These are phyloP conservation scores for Solanum lignicaule DNA, from an alignment of 257 asterid genomes.

Conservation along the genomic window DNA sequence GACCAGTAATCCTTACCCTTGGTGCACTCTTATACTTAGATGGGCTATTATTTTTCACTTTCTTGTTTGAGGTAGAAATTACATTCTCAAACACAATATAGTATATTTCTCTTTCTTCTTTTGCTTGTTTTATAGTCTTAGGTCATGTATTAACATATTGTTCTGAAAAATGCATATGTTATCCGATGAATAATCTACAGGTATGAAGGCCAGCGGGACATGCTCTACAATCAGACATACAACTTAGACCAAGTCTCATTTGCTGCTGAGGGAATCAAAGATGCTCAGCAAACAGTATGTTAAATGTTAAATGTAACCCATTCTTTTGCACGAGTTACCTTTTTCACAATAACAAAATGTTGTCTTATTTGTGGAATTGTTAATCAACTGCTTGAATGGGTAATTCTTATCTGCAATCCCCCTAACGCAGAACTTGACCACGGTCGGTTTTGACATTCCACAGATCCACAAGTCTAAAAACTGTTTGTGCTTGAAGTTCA, in stretches of 20 bases:
- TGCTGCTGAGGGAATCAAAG: slow-evolving; percentile 95
- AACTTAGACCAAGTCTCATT: slow-evolving; percentile 91
- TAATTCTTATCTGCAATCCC: background rate
- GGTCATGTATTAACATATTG: background rate
- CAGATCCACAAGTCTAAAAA: background rate
- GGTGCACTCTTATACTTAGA: background rate
- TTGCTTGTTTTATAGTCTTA: background rate
- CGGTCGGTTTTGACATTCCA: background rate
- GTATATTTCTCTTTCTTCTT: background rate
- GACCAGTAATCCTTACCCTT: background rate
- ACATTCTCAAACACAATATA: background rate
- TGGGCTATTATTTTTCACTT: background rate
- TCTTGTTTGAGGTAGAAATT: background rate
- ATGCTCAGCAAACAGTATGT: slow-evolving; percentile 97
- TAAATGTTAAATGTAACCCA: slow-evolving; percentile 18
- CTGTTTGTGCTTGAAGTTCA: background rate
- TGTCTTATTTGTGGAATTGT: background rate
- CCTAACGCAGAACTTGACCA: background rate
- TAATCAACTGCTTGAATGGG: background rate
- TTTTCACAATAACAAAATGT: background rate
- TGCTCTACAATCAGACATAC: slow-evolving; percentile 85
- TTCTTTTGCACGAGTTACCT: background rate
- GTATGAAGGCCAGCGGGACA: slow-evolving; percentile 97
- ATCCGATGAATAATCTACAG: slow-evolving; percentile 23
- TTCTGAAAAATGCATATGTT: background rate